Evolutionary conservation across 129 eudicot genomes (phyloP).

Genomic region (Apium graveolens): DNA sequence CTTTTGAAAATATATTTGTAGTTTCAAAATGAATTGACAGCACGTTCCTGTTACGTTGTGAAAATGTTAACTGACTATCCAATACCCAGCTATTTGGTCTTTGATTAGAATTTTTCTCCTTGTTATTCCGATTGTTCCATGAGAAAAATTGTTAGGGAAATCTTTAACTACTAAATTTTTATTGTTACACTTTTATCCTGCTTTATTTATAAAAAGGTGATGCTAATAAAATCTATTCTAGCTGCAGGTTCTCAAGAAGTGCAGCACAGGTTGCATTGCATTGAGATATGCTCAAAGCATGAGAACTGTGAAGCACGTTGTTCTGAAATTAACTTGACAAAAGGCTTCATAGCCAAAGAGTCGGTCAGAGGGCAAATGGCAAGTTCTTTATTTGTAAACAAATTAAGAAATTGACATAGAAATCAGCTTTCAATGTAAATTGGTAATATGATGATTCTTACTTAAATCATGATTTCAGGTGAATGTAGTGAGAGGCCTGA

Average conservation of each 20-base stretch:
- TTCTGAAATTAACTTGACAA: conserved; percentile 78
- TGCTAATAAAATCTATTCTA: not conserved
- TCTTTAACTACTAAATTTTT: not conserved
- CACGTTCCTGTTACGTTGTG: not conserved
- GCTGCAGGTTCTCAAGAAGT: conserved; percentile 63
- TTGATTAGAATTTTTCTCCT: not conserved
- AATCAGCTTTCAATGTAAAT: not conserved
- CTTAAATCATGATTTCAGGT: conserved; percentile 41
- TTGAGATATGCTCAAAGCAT: conserved; percentile 56
- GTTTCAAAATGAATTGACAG: not conserved
- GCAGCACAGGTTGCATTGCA: conserved; percentile 28
- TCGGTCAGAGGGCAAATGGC: conserved; percentile 90
- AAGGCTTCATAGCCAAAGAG: conserved; percentile 90
- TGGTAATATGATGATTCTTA: not conserved
- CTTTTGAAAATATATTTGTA: too few species aligned
- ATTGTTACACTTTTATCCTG: not conserved
- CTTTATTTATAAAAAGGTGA: not conserved
- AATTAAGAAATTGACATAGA: not conserved
- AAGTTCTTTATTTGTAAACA: conserved; percentile 30
- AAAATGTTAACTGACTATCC: not conserved
- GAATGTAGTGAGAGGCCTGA: conserved; percentile 92
- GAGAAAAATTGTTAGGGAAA: not conserved
- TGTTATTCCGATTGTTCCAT: not conserved
- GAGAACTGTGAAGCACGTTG: conserved; percentile 69
- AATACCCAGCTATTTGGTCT: not conserved